Evolutionary conservation across 208 protist genomes (phyloP), one percentile per base, ranked within the genome.

Genomic region (Naegleria lovaniensis): DNA sequence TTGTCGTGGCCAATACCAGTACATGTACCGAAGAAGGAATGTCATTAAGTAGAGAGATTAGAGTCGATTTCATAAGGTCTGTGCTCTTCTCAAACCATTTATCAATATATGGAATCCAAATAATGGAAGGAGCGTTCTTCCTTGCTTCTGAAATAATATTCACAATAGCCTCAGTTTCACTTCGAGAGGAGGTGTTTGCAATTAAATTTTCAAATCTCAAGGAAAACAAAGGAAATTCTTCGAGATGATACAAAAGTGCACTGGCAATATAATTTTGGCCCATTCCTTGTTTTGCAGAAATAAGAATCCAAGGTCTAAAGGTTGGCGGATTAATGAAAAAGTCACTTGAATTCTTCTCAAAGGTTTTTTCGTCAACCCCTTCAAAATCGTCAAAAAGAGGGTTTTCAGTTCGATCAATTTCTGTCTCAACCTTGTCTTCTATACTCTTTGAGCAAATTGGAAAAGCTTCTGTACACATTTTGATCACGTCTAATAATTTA

Each of bases 301-400:
- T 41, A 1, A 90, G 48, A 6, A 90, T 29, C 55, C 87, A 79
- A 40, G 87, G 87, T 15, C 55, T 19, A 83, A 67, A 79, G 9
- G 86, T 39, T 58, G 85, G 85, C 11, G 85, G 85, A 88, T 88
- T 88, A 9, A 88, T 58, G 19, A 58, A 58, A 38, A 43, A 88
- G 55, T 88, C 85, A 0, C 9, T 58, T 0, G 16, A 29, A 36
- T 29, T 36, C 6, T 33, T 36, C 9, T 79, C 67, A 79, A 79
- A 79, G 19, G 67, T 79, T 79, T 79, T 79, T 79, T 79, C 67
- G 36, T 79, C 67, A 13, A 79, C 67, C 1, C 67, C 67, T 36
- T 79, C 67, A 79, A 79, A 79, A 79, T 79, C 67, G 36, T 79
- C 67, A 13, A 85, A 41, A 16, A 29, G 7, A 43, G 0, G 0